Evolutionary conservation across 2,329 filamentous ascomycete species (phyloP).

Genomic region (Aspergillus aculeatinus): DNA sequence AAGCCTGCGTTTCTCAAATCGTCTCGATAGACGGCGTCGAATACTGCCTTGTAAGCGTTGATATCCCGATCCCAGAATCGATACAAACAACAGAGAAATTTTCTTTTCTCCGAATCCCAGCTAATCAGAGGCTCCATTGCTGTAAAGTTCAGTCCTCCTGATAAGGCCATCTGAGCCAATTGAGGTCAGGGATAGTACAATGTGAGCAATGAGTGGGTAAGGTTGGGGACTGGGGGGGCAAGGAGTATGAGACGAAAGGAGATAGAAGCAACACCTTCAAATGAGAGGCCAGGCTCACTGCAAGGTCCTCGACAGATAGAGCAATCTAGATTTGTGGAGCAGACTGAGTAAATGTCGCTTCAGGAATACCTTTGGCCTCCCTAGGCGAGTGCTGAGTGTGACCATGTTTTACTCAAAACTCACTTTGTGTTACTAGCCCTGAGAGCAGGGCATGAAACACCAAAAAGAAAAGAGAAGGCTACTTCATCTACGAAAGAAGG

Average conservation of each 20-base stretch:
- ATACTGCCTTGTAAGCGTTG: slow-evolving; percentile 20
- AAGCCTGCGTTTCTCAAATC: slow-evolving; percentile 25
- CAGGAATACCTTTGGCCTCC: neutral
- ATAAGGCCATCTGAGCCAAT: neutral
- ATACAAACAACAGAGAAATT: slow-evolving; percentile 22
- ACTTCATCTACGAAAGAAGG: too few relatives aligned
- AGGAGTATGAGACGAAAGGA: too few relatives aligned
- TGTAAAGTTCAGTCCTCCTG: neutral
- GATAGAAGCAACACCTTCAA: too few relatives aligned
- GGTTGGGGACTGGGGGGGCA: too few relatives aligned
- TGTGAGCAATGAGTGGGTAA: neutral
- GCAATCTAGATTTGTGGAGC: too few relatives aligned
- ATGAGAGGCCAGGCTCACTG: too few relatives aligned
- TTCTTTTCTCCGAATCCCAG: neutral
- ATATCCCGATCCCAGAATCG: slow-evolving; percentile 23
- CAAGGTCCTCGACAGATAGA: too few relatives aligned
- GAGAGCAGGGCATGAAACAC: too few relatives aligned
- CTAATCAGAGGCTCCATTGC: neutral
- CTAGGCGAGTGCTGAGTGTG: neutral
- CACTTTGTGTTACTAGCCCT: neutral
- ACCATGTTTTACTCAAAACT: neutral
- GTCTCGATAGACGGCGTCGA: slow-evolving; percentile 26
- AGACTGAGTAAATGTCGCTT: too few relatives aligned
- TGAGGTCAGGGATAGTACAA: neutral
- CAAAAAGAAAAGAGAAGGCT: too few relatives aligned